A percentile compares a stretch with the other conserved stretches of the same genome.
These are phyloP conservation scores for Pyracantha coccinea DNA, from an alignment of 331 rosid species.

Conservation along the genomic window DNA sequence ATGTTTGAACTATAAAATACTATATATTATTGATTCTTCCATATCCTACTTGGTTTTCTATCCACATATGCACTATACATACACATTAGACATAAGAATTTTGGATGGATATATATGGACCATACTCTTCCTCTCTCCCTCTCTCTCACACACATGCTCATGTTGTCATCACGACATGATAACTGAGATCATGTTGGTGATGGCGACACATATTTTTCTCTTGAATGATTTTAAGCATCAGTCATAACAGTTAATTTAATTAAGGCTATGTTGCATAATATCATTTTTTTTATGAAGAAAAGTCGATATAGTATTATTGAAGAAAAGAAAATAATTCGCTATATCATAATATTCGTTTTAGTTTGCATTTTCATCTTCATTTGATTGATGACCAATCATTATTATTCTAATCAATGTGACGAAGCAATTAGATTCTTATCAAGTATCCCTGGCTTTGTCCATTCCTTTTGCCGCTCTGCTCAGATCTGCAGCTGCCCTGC, in stretches of 20 bases:
- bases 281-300: no score
- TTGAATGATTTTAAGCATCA: neutral
- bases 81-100: neutral
- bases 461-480: no score
- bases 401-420: no score
- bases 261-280: neutral
- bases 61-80: neutral
- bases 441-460: no score
- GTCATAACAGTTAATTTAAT: neutral
- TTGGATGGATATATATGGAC: neutral
- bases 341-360: neutral
- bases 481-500: no score
- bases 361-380: no score
- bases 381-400: no score
- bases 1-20: no score
- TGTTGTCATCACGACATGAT: neutral
- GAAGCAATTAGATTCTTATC: no score
- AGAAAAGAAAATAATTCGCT: neutral
- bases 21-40: neutral
- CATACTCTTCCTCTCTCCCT: neutral
- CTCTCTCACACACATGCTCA: neutral
- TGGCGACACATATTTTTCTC: neutral
- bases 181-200: neutral
- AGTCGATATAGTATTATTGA: no score
- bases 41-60: neutral